Conservation (phyloP, 495 filamentous ascomycete species). For the Immersiella caudata region DNA sequence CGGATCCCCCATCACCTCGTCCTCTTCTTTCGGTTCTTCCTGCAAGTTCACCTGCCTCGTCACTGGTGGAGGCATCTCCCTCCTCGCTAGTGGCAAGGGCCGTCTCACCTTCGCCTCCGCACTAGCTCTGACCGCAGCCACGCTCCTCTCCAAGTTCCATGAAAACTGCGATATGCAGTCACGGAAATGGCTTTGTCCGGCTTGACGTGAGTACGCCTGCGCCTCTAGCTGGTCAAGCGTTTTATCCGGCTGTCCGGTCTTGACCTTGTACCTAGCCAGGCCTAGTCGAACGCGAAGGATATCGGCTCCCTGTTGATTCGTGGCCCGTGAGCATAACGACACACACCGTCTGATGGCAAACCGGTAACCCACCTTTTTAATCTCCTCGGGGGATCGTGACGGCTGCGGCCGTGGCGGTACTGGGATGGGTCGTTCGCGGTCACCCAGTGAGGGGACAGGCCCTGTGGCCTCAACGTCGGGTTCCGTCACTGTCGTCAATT, state of each 20-base stretch:
- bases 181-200: neutral
- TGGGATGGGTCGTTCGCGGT: slow-evolving; percentile 9
- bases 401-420: slow-evolving; percentile 11
- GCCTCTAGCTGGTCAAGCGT: slow-evolving; percentile 48
- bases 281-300: slow-evolving; percentile 53
- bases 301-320: slow-evolving; percentile 53
- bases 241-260: slow-evolving; percentile 53
- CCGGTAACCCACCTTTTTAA: neutral
- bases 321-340: slow-evolving; percentile 40
- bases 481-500: slow-evolving; percentile 44
- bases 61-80: slow-evolving; percentile 12
- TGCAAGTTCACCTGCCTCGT: neutral
- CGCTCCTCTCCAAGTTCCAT: neutral
- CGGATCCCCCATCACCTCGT: neutral
- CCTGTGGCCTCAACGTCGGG: slow-evolving; percentile 35
- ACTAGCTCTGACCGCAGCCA: neutral
- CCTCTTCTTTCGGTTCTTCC: too few relatives aligned
- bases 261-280: slow-evolving; percentile 57
- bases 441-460: neutral
- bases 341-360: slow-evolving; percentile 2
- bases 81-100: neutral
- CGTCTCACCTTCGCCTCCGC: neutral
- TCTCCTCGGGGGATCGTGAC: neutral
- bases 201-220: neutral
- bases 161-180: neutral